Percentiles rank a stretch among this genome's conserved stretches.
These are phyloP conservation scores for Colletotrichum sp. DNA, from an alignment of 2,329 filamentous ascomycete genomes.

Conservation along the genomic window DNA sequence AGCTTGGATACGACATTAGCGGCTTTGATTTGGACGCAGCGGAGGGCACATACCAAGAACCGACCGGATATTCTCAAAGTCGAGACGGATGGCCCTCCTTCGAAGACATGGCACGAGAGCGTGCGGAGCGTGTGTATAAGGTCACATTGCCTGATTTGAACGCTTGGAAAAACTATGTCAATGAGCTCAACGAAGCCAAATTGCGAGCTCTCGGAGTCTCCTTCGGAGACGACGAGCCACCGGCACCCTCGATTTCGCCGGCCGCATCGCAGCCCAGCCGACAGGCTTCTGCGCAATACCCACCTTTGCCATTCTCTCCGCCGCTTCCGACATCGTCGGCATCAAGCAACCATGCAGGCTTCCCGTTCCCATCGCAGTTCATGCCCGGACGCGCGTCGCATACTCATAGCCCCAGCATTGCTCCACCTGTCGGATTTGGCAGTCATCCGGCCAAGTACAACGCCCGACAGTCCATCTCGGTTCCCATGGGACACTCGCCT, in stretches of 20 bases:
- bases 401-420: constrained; percentile 70
- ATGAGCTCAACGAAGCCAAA: constrained; percentile 87
- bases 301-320: constrained; percentile 81
- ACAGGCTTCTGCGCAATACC: constrained; percentile 76
- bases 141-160: constrained; percentile 76
- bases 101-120: constrained; percentile 62
- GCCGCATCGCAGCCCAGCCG: constrained; percentile 66
- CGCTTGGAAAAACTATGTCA: constrained; percentile 77
- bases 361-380: constrained; percentile 64
- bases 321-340: constrained; percentile 81
- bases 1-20: constrained; percentile 70
- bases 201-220: constrained; percentile 89
- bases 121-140: constrained; percentile 55
- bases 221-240: constrained; percentile 74
- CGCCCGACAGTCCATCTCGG: constrained; percentile 74
- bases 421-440: constrained; percentile 76
- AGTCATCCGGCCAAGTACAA: constrained; percentile 65
- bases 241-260: constrained; percentile 69
- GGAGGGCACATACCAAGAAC: constrained; percentile 23
- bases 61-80: constrained; percentile 64
- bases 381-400: constrained; percentile 61
- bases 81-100: constrained; percentile 71
- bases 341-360: constrained; percentile 69
- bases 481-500: constrained; percentile 67
- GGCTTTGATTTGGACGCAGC: constrained; percentile 68